Evolutionary conservation across 768 basidiomycete genomes (phyloP).

Genomic region (Boletus subparvulus): DNA sequence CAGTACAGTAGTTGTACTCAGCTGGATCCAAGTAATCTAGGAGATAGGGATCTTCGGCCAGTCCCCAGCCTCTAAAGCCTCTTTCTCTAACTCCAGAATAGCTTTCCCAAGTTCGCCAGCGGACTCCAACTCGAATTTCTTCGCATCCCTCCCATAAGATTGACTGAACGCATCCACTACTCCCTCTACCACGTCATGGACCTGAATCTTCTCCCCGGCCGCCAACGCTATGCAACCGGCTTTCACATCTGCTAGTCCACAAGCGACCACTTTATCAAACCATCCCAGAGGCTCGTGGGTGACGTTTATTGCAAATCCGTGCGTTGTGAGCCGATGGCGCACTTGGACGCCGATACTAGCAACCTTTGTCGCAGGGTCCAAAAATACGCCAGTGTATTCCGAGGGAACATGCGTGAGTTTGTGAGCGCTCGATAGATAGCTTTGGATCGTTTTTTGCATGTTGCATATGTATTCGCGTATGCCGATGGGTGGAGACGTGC

Average conservation of each 20-base stretch:
- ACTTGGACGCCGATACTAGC: conserved; percentile 97
- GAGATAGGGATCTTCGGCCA: conserved; percentile 36
- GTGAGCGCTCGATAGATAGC: conserved; percentile 60
- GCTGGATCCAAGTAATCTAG: not conserved
- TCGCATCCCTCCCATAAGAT: conserved; percentile 49
- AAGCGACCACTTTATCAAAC: conserved; percentile 89
- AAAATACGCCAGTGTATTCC: conserved; percentile 89
- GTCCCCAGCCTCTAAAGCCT: conserved; percentile 40
- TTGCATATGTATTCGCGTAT: conserved; percentile 83
- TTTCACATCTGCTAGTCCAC: conserved; percentile 81
- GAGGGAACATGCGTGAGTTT: conserved; percentile 56
- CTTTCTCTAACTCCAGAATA: conserved; percentile 48
- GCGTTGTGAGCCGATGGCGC: conserved; percentile 89
- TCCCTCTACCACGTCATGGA: conserved; percentile 53
- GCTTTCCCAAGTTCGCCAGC: conserved; percentile 49
- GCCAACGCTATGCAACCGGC: conserved; percentile 66
- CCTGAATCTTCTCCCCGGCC: conserved; percentile 37
- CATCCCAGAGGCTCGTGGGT: conserved; percentile 76
- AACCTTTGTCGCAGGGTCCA: conserved; percentile 75
- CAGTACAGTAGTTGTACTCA: too few relatives aligned
- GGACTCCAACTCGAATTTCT: conserved; percentile 39
- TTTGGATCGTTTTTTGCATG: conserved; percentile 70
- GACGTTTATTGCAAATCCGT: conserved; percentile 93
- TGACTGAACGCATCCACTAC: conserved; percentile 49
- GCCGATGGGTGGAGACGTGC: conserved; percentile 66